Evolutionary conservation across 306 rosid genomes (phyloP).

Genomic region (Quercus bicolor): DNA sequence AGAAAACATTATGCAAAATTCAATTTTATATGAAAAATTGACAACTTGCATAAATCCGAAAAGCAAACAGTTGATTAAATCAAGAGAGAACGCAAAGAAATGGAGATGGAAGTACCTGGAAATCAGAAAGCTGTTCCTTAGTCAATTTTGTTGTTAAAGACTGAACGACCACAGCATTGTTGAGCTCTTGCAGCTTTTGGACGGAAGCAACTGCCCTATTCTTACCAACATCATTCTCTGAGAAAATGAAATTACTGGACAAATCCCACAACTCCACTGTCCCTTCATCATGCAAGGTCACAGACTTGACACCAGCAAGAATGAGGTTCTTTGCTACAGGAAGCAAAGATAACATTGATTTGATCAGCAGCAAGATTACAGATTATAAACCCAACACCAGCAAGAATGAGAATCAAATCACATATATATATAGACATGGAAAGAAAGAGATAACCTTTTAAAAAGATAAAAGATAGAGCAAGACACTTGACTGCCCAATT

Average conservation of each 20-base stretch:
- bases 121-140: conserved; percentile 63
- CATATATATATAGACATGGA: not conserved
- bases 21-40: not conserved
- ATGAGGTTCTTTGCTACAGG: conserved; percentile 90
- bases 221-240: conserved; percentile 66
- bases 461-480: not conserved
- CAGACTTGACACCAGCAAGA: conserved; percentile 90
- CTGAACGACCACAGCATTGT: conserved; percentile 73
- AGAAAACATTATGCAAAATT: not conserved
- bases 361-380: conserved; percentile 2
- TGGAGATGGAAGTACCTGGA: conserved; percentile 44
- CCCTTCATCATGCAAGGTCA: conserved; percentile 87
- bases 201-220: conserved; percentile 76
- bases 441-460: not conserved
- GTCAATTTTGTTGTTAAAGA: conserved; percentile 50
- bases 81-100: not conserved
- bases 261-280: conserved; percentile 79
- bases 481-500: not conserved
- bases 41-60: conserved; percentile 8
- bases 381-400: not conserved
- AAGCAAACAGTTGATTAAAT: not conserved
- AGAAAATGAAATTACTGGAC: conserved; percentile 66
- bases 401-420: not conserved
- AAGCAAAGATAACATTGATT: conserved; percentile 17
- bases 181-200: conserved; percentile 89